phyloP scores from a whole-genome alignment of 1,139 yeast genomes.

The Debaryomyces coudertii region DNA sequence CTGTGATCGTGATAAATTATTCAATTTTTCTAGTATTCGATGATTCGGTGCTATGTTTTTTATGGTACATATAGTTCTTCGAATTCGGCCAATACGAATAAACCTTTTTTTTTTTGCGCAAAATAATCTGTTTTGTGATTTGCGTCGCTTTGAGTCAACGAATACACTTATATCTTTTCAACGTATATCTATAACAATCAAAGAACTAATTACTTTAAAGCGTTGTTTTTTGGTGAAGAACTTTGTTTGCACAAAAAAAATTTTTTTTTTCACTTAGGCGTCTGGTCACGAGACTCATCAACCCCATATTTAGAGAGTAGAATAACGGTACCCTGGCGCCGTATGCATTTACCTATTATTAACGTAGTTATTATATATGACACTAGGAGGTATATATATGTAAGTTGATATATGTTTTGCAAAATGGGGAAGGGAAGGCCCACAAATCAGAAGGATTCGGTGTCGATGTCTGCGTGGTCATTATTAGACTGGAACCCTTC shows the following conservation, averaged over 20 bases:
- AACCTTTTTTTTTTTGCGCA: neutral
- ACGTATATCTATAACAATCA: neutral
- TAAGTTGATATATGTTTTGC: neutral
- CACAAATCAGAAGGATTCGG: conserved; percentile 13
- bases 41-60: neutral
- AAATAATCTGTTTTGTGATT: neutral
- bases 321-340: neutral
- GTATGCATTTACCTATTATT: neutral
- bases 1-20: neutral
- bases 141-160: neutral
- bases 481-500: conserved; percentile 67
- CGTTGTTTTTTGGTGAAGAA: conserved; percentile 3
- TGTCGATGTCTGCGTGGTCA: conserved; percentile 20
- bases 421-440: neutral
- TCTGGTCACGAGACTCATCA: conserved; percentile 6
- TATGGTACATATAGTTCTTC: conserved; percentile 3
- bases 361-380: neutral
- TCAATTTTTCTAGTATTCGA: neutral
- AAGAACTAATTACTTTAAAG: neutral
- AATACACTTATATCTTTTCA: neutral
- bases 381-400: neutral
- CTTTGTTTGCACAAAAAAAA: conserved; percentile 5
- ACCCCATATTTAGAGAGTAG: conserved; percentile 7
- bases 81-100: neutral
- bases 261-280: conserved; percentile 8